A percentile compares a stretch with the other conserved stretches of the same genome.
Conservation (phyloP, 441 rosid genomes). For the Biscutella auriculata region DNA sequence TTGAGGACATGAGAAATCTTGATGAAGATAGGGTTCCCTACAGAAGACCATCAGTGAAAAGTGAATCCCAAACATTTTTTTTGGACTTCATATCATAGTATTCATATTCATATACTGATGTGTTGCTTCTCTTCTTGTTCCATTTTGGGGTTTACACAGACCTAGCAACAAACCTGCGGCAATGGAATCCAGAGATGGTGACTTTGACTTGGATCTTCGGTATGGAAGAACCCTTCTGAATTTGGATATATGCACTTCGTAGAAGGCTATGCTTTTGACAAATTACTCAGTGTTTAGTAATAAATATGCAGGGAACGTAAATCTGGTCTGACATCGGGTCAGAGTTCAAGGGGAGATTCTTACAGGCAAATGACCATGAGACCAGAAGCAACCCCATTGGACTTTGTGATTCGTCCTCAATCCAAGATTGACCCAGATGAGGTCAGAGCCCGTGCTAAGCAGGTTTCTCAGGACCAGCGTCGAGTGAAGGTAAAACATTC, state of each 20-base stretch:
- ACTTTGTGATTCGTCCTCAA: conserved; percentile 84
- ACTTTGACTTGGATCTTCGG: conserved; percentile 77
- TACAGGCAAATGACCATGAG: conserved; percentile 58
- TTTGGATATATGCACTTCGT: not conserved
- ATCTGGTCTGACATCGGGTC: conserved; percentile 62
- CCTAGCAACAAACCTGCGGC: conserved; percentile 47
- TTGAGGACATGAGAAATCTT: conserved; percentile 75
- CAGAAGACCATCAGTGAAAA: conserved; percentile 67
- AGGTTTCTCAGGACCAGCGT: conserved; percentile 78
- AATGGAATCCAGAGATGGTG: conserved; percentile 85
- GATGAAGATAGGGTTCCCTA: conserved; percentile 70
- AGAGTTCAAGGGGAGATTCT: conserved; percentile 51
- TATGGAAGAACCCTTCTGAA: conserved; percentile 20
- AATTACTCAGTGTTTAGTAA: conserved; percentile 1
- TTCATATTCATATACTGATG: conserved; percentile 10
- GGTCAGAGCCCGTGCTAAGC: conserved; percentile 74
- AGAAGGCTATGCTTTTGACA: not conserved
- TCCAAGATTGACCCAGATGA: conserved; percentile 89
- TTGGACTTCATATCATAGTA: not conserved
- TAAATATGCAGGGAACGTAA: conserved; percentile 43
- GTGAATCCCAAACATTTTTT: conserved; percentile 24
- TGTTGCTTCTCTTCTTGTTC: conserved; percentile 4
- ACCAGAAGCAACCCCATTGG: conserved; percentile 95
- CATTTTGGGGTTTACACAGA: conserved; percentile 25
- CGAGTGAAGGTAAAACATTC: conserved; percentile 51